Evolutionary conservation across 2,329 filamentous ascomycete genomes (phyloP).

Genomic region (Boeremia lycopersici): DNA sequence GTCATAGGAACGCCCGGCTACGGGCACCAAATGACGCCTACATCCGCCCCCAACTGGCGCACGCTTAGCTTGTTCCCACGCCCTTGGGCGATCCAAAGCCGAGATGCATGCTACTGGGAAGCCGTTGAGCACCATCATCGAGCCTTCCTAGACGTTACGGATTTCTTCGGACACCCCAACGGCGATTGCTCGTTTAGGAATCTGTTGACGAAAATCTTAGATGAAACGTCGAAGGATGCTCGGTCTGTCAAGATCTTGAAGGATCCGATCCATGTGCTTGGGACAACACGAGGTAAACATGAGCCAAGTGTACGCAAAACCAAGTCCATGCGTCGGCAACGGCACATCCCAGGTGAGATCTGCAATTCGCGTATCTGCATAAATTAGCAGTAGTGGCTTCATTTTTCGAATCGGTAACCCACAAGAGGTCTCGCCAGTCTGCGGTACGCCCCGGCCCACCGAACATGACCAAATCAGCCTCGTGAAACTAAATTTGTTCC

Average conservation of each 20-base stretch:
- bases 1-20: not conserved
- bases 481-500: not conserved
- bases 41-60: constrained; percentile 1
- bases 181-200: not conserved
- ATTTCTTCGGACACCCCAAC: constrained; percentile 12
- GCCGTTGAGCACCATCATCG: not conserved
- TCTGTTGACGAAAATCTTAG: not conserved
- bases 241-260: constrained; percentile 6
- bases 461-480: not conserved
- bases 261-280: not conserved
- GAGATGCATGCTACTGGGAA: not conserved
- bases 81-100: not conserved
- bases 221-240: not conserved
- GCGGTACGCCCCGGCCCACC: not conserved
- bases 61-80: constrained; percentile 4
- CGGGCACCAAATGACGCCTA: not conserved
- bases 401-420: not conserved
- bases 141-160: not conserved
- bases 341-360: not conserved
- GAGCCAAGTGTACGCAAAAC: not conserved
- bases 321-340: not conserved
- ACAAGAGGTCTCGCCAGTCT: not conserved
- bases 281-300: not conserved
- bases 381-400: not conserved
- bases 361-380: not conserved